A percentile compares a stretch with the other conserved stretches of the same genome.
Evolutionary conservation across 768 basidiomycete species (phyloP).

Genomic region (Panaeolus cyanescens): DNA sequence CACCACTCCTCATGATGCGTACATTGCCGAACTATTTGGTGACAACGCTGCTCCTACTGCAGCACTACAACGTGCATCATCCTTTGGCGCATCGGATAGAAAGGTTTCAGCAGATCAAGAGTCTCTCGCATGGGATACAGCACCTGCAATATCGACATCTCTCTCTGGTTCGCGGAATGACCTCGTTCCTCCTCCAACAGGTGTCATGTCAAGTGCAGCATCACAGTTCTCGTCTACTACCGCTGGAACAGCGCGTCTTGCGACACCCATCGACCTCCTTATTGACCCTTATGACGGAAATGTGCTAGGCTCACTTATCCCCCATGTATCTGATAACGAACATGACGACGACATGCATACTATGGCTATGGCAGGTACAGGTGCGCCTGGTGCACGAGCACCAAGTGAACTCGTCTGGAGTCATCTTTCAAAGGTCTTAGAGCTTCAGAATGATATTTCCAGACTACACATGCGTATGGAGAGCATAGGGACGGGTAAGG

Average conservation of each 20-base stretch:
- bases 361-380: conserved; percentile 6
- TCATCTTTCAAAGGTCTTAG: conserved; percentile 68
- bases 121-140: neutral
- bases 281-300: conserved; percentile 32
- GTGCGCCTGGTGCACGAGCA: conserved; percentile 6
- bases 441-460: conserved; percentile 72
- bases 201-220: conserved; percentile 6
- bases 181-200: neutral
- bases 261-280: conserved; percentile 15
- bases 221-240: conserved; percentile 5
- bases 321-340: conserved; percentile 5
- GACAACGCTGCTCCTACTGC: neutral
- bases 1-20: conserved; percentile 63
- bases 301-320: conserved; percentile 25
- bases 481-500: conserved; percentile 47
- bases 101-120: neutral
- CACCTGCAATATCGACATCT: neutral
- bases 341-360: neutral
- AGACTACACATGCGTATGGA: conserved; percentile 79
- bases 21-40: conserved; percentile 55
- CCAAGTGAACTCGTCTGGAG: conserved; percentile 49
- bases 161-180: neutral
- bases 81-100: neutral
- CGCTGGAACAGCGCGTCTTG: conserved; percentile 6
- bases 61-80: neutral